Evolutionary conservation across 1,284 basidiomycete genomes (phyloP).

Genomic region (Moniliella sp.): DNA sequence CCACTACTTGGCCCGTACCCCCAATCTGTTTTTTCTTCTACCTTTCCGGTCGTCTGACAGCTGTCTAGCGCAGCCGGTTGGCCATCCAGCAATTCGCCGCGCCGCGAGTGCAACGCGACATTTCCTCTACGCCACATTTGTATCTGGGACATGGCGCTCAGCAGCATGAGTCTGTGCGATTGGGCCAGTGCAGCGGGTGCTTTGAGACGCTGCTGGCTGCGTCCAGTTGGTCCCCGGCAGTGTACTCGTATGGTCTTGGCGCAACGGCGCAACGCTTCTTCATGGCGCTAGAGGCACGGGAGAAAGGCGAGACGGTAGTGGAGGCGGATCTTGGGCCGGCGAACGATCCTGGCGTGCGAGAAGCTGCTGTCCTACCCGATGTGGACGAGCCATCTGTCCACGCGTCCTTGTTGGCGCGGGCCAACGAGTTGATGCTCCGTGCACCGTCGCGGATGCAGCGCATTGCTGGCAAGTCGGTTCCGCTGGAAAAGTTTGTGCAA

Average conservation of each 20-base stretch:
- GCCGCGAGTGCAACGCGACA: conserved; percentile 28
- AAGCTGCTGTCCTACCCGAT: too few species aligned
- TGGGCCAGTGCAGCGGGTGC: conserved; percentile 14
- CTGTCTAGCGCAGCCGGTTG: conserved; percentile 25
- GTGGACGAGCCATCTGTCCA: too few species aligned
- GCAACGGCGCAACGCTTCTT: conserved; percentile 11
- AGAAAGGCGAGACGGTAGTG: conserved; percentile 12
- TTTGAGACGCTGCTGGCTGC: conserved; percentile 20
- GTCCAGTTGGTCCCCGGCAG: conserved; percentile 31
- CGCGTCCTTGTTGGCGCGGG: conserved; percentile 6
- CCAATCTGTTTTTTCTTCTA: conserved; percentile 31
- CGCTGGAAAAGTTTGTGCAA: conserved; percentile 30
- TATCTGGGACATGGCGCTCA: conserved; percentile 29
- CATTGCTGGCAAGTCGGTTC: conserved; percentile 31
- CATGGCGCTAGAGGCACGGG: conserved; percentile 5
- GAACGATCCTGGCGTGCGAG: too few species aligned
- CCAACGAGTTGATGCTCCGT: conserved; percentile 11
- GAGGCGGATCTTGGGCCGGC: too few species aligned
- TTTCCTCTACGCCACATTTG: conserved; percentile 31
- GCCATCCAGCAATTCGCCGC: conserved; percentile 21
- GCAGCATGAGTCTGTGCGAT: conserved; percentile 24
- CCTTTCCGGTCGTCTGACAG: conserved; percentile 27
- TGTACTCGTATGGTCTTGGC: conserved; percentile 26
- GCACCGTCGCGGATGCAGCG: conserved; percentile 23
- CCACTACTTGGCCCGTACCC: conserved; percentile 28